phyloP scores from a whole-genome alignment of 2,329 filamentous ascomycete genomes.

The Exophiala oligosperma region DNA sequence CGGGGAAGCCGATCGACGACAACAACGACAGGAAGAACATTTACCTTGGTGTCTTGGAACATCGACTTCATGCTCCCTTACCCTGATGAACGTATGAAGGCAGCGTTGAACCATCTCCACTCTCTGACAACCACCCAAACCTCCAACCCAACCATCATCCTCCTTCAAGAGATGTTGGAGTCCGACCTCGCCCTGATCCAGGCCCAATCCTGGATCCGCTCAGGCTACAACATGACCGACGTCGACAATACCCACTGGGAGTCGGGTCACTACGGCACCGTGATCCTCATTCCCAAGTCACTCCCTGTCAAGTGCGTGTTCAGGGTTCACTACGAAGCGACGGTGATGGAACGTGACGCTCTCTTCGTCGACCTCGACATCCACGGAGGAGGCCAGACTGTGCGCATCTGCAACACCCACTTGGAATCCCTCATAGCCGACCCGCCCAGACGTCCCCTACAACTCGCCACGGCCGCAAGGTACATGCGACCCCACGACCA shows the following conservation, averaged over 20 bases:
- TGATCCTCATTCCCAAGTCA: slow-evolving; percentile 51
- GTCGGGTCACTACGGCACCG: slow-evolving; percentile 52
- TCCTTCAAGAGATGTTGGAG: slow-evolving; percentile 54
- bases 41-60: slow-evolving; percentile 49
- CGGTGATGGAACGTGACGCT: slow-evolving; percentile 54
- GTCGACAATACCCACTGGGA: slow-evolving; percentile 46
- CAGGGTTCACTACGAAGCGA: slow-evolving; percentile 52
- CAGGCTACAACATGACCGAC: slow-evolving; percentile 53
- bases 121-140: slow-evolving; percentile 30
- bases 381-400: slow-evolving; percentile 10
- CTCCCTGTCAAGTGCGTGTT: slow-evolving; percentile 49
- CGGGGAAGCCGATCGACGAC: neutral
- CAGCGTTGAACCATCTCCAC: slow-evolving; percentile 42
- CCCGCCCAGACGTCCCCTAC: slow-evolving; percentile 51
- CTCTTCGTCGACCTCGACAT: slow-evolving; percentile 55
- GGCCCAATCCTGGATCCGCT: slow-evolving; percentile 48
- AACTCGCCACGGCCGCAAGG: slow-evolving; percentile 47
- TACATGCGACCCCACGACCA: slow-evolving; percentile 40
- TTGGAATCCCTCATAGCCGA: slow-evolving; percentile 55
- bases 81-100: slow-evolving; percentile 41
- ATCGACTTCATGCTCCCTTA: slow-evolving; percentile 48
- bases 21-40: slow-evolving; percentile 3
- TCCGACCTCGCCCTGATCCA: slow-evolving; percentile 49
- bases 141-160: slow-evolving; percentile 42
- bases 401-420: slow-evolving; percentile 59